Conservation (phyloP, 2,329 filamentous ascomycete genomes). For the Sporothrix mexicana region DNA sequence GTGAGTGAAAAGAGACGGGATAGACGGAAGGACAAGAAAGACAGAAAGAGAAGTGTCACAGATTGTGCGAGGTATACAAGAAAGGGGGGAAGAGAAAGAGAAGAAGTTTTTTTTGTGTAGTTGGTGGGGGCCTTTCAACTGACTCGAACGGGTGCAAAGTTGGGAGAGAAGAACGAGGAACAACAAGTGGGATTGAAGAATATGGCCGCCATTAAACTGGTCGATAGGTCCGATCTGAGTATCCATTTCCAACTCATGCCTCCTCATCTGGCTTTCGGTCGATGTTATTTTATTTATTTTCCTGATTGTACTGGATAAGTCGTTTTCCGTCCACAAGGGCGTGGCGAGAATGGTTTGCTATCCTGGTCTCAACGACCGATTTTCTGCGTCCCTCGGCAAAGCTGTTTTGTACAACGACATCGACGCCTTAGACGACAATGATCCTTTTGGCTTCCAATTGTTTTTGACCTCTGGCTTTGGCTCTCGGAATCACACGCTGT, state of each 20-base stretch:
- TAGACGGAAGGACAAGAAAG: not conserved
- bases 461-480: not conserved
- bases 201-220: not conserved
- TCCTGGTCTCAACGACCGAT: not conserved
- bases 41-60: slow-evolving; percentile 11
- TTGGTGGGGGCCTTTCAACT: slow-evolving; percentile 12
- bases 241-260: not conserved
- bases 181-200: too few species aligned
- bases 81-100: not conserved
- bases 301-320: not conserved
- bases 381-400: not conserved
- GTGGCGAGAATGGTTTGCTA: not conserved
- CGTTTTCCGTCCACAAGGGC: not conserved
- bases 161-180: not conserved
- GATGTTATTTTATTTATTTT: not conserved
- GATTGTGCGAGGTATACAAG: slow-evolving; percentile 21
- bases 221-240: not conserved
- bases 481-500: slow-evolving; percentile 9
- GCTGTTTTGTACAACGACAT: not conserved
- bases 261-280: not conserved
- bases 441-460: not conserved
- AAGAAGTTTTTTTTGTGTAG: not conserved
- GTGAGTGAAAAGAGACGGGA: not conserved
- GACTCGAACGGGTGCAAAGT: not conserved
- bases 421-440: not conserved